phyloP scores from a whole-genome alignment of 345 rosid species.

The Salix suchowensis region DNA sequence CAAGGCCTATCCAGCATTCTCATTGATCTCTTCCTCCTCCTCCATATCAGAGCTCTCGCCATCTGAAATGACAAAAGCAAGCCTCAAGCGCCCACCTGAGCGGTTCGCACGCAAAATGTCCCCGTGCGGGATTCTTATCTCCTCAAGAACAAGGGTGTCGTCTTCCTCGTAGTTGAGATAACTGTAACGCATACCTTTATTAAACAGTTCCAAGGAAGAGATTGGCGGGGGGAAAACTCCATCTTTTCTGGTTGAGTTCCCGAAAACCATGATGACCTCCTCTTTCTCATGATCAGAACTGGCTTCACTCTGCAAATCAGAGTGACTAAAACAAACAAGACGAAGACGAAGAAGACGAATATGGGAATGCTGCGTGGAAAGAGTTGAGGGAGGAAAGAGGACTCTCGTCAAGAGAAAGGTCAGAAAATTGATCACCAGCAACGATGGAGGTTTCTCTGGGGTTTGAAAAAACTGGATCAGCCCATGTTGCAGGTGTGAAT shows the following conservation, averaged over 20 bases:
- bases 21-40: not conserved
- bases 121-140: not conserved
- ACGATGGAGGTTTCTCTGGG: not conserved
- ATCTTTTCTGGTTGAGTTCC: not conserved
- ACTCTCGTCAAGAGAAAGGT: not conserved
- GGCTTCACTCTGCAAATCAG: not conserved
- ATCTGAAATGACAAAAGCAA: not conserved
- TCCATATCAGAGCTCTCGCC: not conserved
- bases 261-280: not conserved
- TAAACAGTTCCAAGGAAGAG: not conserved
- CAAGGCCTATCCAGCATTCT: not conserved
- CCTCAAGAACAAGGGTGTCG: not conserved
- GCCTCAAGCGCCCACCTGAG: not conserved
- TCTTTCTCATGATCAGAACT: not conserved
- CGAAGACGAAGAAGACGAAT: not conserved
- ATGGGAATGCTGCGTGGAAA: not conserved
- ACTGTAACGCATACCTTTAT: not conserved
- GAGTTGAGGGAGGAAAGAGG: not conserved
- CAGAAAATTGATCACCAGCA: not conserved
- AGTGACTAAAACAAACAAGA: not conserved
- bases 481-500: not conserved
- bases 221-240: conserved; percentile 7
- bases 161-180: not conserved
- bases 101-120: conserved; percentile 8
- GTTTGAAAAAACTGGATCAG: not conserved